These are phyloP conservation scores for Aquilaria malaccensis DNA, from an alignment of 345 rosid genomes.

Conservation along the genomic window DNA sequence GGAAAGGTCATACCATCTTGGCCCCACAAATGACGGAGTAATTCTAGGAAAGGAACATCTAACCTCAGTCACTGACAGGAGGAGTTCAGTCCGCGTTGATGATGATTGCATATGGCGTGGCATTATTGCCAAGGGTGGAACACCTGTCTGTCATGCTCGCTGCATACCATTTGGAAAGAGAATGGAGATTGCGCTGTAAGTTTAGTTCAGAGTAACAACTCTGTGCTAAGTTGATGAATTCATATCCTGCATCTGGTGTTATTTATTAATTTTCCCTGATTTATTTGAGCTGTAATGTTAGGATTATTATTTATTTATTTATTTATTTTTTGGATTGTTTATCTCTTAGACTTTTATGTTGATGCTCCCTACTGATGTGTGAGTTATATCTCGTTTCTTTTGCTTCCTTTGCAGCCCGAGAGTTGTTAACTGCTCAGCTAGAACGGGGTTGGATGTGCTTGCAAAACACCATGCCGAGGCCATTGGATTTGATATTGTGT, in stretches of 20 bases:
- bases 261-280: no score
- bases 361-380: no score
- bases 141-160: constrained; percentile 53
- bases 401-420: constrained; percentile 50
- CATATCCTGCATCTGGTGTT: no score
- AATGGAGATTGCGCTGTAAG: constrained; percentile 44
- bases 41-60: constrained; percentile 24
- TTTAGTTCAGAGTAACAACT: background rate
- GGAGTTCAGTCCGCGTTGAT: no score
- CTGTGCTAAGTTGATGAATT: no score
- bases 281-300: no score
- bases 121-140: constrained; percentile 52
- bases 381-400: no score
- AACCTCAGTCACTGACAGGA: constrained; percentile 32
- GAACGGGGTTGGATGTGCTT: constrained; percentile 96
- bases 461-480: constrained; percentile 65
- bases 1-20: constrained; percentile 35
- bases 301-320: no score
- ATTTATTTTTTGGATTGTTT: no score
- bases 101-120: constrained; percentile 37
- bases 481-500: constrained; percentile 61
- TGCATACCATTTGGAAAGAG: constrained; percentile 47
- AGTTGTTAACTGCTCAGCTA: constrained; percentile 89
- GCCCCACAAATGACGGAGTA: constrained; percentile 31
- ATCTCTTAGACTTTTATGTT: no score